phyloP scores from a whole-genome alignment of 108 stramenopile genomes.

The Fragilariopsis cylindrus region DNA sequence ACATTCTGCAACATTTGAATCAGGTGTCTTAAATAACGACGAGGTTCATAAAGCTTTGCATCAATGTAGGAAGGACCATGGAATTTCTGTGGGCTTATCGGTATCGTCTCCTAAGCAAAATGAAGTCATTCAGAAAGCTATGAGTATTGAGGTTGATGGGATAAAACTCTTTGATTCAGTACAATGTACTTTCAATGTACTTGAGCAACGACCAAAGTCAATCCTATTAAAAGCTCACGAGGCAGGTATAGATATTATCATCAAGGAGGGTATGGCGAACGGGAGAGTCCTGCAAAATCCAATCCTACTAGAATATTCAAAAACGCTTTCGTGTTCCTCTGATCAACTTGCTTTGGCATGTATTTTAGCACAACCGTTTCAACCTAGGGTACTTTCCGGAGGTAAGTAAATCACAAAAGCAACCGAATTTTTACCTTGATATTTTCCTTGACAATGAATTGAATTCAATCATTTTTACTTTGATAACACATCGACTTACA shows the following conservation, averaged over 20 bases:
- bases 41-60: conserved; percentile 59
- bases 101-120: conserved; percentile 68
- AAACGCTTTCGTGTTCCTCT: conserved; percentile 47
- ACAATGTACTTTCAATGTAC: conserved; percentile 79
- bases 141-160: conserved; percentile 41
- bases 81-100: conserved; percentile 73
- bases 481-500: too few relatives aligned
- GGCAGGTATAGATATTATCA: conserved; percentile 70
- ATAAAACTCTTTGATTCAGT: conserved; percentile 73
- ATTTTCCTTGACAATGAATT: too few relatives aligned
- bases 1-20: conserved; percentile 83
- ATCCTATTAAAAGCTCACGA: conserved; percentile 57
- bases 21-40: conserved; percentile 58
- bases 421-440: too few relatives aligned
- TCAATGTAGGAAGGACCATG: conserved; percentile 48
- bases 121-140: conserved; percentile 54
- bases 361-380: conserved; percentile 73
- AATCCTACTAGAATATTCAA: conserved; percentile 34
- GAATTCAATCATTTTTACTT: too few relatives aligned
- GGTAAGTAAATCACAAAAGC: too few relatives aligned
- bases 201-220: conserved; percentile 62
- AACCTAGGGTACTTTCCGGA: conserved; percentile 68
- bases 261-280: conserved; percentile 86
- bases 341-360: conserved; percentile 71
- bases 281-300: conserved; percentile 51